phyloP scores from a whole-genome alignment of 225 moss, liverwort and hornwort species.

The Bryoerythrophyllum caledonicum region DNA sequence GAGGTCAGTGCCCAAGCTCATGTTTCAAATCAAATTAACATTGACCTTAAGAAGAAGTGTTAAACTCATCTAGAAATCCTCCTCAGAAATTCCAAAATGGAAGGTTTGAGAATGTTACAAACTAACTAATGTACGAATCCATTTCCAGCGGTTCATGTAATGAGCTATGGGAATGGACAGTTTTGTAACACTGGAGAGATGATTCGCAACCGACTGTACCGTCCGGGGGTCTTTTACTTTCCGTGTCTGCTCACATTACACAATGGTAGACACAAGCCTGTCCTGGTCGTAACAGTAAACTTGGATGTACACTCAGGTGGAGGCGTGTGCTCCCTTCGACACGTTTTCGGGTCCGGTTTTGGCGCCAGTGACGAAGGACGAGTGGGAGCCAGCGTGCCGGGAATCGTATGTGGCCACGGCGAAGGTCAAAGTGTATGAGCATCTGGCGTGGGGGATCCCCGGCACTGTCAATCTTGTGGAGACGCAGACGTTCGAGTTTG shows the following conservation, averaged over 20 bases:
- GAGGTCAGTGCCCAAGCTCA: conserved; percentile 29
- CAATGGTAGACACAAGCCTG: background rate
- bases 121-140: too few species aligned
- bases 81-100: too few species aligned
- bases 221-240: background rate
- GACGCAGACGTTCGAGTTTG: conserved; percentile 45
- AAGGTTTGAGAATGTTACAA: too few species aligned
- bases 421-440: conserved; percentile 67
- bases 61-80: too few species aligned
- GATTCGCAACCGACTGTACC: background rate
- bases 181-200: too few species aligned
- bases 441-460: conserved; percentile 56
- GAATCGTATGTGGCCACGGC: conserved; percentile 63
- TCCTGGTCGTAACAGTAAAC: background rate
- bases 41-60: too few species aligned
- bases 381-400: conserved; percentile 72
- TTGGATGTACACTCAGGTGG: conserved; percentile 38
- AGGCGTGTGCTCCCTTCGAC: conserved; percentile 38
- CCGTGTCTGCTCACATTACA: background rate
- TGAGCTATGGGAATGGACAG: too few species aligned
- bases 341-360: conserved; percentile 61
- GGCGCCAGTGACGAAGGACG: conserved; percentile 54
- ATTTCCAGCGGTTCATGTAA: too few species aligned
- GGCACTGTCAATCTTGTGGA: conserved; percentile 57
- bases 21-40: too few species aligned